Conservation (phyloP, 1,284 basidiomycete genomes). For the Trichosporon sp. region DNA sequence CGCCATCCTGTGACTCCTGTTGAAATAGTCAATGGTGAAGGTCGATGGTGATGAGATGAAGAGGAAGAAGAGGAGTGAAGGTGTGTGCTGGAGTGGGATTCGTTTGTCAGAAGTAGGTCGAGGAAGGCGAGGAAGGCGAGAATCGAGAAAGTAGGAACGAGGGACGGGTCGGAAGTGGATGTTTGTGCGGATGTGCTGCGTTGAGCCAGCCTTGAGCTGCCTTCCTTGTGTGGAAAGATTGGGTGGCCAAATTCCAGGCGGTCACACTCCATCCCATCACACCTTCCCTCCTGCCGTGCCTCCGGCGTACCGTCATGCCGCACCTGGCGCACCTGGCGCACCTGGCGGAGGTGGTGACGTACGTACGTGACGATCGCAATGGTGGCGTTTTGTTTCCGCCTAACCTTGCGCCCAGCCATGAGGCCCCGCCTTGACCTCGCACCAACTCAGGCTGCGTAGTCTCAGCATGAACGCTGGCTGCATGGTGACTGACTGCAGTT, state of each 20-base stretch:
- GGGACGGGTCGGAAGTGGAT: no score
- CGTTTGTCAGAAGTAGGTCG: no score
- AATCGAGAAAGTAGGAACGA: background rate
- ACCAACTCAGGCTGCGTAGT: background rate
- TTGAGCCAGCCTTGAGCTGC: background rate
- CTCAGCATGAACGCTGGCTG: background rate
- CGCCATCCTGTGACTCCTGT: background rate
- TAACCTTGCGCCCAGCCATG: no score
- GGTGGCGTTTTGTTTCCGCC: constrained; percentile 7
- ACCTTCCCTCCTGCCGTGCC: background rate
- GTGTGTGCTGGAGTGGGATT: no score
- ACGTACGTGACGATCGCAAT: constrained; percentile 9
- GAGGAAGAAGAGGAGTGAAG: background rate
- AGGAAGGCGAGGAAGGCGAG: background rate
- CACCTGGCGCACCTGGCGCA: no score
- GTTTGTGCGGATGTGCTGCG: no score
- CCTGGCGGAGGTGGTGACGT: background rate
- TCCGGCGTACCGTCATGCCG: background rate
- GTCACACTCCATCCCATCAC: background rate
- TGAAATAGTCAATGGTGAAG: background rate
- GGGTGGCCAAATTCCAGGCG: background rate
- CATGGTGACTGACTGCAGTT: background rate
- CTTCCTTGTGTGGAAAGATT: background rate
- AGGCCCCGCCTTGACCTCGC: background rate
- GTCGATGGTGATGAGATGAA: background rate